Percentiles rank a stretch among this genome's conserved stretches.
Conservation (phyloP, 2,329 filamentous ascomycete species). For the Mycosphaerella sp. region DNA sequence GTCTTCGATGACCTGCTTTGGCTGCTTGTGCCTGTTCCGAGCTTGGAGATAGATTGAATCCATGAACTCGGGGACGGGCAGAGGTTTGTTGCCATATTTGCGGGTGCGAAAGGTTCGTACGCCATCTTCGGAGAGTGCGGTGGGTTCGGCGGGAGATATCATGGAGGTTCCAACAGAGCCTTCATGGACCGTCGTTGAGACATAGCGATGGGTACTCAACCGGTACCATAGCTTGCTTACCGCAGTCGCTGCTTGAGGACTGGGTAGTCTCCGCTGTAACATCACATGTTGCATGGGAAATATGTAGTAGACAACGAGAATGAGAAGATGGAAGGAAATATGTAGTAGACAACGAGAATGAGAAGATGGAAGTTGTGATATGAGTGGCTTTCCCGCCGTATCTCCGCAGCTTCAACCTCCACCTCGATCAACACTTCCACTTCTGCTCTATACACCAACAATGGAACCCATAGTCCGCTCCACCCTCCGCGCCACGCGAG, state of each 20-base stretch:
- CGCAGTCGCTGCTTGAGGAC: neutral
- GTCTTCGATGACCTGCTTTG: conserved; percentile 34
- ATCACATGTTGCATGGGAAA: conserved; percentile 17
- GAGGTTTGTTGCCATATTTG: conserved; percentile 31
- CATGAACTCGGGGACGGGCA: conserved; percentile 47
- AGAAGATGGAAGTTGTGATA: neutral
- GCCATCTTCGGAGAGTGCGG: conserved; percentile 12
- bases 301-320: neutral
- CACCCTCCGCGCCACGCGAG: conserved; percentile 24
- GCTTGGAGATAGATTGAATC: conserved; percentile 39
- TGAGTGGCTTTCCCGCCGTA: neutral
- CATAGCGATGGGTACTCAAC: neutral
- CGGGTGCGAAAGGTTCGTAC: conserved; percentile 33
- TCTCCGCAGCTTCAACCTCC: neutral
- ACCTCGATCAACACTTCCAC: neutral
- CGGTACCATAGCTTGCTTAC: neutral
- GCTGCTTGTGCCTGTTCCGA: conserved; percentile 35
- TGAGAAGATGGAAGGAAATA: neutral
- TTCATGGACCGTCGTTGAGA: neutral
- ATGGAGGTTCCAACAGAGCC: neutral
- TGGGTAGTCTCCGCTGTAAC: conserved; percentile 1
- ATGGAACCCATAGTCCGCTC: conserved; percentile 27
- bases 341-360: neutral
- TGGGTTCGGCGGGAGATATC: neutral
- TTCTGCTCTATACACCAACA: neutral